Evolutionary conservation across 2,329 filamentous ascomycete genomes (phyloP).

Genomic region (Apiospora phragmitis): DNA sequence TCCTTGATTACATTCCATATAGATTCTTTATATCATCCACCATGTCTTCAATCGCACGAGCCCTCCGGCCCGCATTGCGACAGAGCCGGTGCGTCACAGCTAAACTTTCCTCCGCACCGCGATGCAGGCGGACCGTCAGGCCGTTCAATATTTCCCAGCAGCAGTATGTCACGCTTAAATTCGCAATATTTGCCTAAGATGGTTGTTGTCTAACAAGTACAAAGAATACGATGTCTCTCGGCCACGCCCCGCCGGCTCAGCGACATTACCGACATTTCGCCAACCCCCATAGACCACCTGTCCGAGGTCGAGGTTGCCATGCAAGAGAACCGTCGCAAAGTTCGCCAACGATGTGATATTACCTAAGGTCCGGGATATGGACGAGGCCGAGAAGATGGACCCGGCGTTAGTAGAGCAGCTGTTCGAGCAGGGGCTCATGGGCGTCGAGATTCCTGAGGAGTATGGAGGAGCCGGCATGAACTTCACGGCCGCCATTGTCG

Average conservation of each 20-base stretch:
- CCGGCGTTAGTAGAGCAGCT: conserved; percentile 83
- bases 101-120: conserved; percentile 26
- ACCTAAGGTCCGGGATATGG: conserved; percentile 94
- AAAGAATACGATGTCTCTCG: conserved; percentile 56
- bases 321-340: conserved; percentile 83
- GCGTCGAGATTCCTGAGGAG: conserved; percentile 95
- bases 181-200: neutral
- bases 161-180: conserved; percentile 7
- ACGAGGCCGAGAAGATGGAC: conserved; percentile 95
- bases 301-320: conserved; percentile 89
- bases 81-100: conserved; percentile 39
- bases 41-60: conserved; percentile 52
- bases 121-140: conserved; percentile 24
- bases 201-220: conserved; percentile 10
- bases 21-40: conserved; percentile 10
- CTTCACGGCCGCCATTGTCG: conserved; percentile 94
- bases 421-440: conserved; percentile 97
- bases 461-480: conserved; percentile 98
- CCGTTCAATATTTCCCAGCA: neutral
- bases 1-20: no score
- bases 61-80: conserved; percentile 52
- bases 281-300: conserved; percentile 90
- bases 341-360: conserved; percentile 88
- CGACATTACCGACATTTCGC: conserved; percentile 75
- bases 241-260: conserved; percentile 57